Conservation (phyloP, 441 rosid species). For the Arabidopsis hybrid region DNA sequence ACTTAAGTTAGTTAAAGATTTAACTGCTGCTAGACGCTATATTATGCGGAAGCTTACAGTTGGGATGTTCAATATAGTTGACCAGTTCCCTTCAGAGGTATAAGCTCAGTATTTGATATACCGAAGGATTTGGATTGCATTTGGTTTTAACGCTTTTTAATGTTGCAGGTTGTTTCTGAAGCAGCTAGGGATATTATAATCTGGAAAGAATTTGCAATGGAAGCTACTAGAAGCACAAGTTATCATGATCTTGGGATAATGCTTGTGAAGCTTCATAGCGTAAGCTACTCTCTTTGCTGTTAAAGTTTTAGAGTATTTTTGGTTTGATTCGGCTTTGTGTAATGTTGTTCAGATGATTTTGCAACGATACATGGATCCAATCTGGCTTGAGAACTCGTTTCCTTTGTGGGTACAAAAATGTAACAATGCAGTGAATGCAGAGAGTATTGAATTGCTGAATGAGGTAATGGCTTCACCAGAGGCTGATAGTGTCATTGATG, state of each 20-base stretch:
- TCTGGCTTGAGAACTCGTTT: constrained; percentile 72
- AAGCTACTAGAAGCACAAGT: constrained; percentile 75
- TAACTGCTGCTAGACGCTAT: constrained; percentile 79
- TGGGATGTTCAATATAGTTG: constrained; percentile 88
- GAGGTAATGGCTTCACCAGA: constrained; percentile 59
- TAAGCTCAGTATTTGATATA: constrained; percentile 12
- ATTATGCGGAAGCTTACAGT: constrained; percentile 89
- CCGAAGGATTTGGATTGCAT: constrained; percentile 20
- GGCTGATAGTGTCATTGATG: background rate
- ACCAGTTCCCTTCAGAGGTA: constrained; percentile 89
- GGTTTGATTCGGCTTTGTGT: background rate
- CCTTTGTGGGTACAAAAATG: constrained; percentile 75
- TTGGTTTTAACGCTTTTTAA: constrained; percentile 31
- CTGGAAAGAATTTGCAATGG: constrained; percentile 96
- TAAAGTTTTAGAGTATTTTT: background rate
- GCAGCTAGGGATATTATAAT: constrained; percentile 71
- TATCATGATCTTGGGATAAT: constrained; percentile 89
- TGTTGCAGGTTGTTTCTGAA: constrained; percentile 79
- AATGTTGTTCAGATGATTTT: constrained; percentile 76
- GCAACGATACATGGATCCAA: constrained; percentile 64
- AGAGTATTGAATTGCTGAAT: constrained; percentile 81
- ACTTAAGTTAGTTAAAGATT: constrained; percentile 85
- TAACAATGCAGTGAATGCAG: constrained; percentile 78
- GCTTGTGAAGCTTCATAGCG: constrained; percentile 90
- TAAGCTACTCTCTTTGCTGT: constrained; percentile 47